A percentile compares a stretch with the other conserved stretches of the same genome.
phyloP scores from a whole-genome alignment of 116 monocot species.

The Dioscorea cayenensis region DNA sequence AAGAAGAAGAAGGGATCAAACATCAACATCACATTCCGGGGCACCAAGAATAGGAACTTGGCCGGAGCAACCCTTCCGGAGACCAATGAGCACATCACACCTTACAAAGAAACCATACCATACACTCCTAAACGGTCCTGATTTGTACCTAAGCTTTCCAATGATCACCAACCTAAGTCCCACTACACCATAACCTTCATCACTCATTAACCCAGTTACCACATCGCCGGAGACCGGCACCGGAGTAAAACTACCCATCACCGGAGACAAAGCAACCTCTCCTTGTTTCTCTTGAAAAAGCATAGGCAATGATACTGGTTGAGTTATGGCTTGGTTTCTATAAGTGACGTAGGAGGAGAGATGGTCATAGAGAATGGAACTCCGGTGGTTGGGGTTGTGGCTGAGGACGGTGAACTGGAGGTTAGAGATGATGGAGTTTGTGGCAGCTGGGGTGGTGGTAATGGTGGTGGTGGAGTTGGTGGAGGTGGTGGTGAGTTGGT shows the following conservation, averaged over 20 bases:
- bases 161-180: slow-evolving; percentile 54
- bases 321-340: slow-evolving; percentile 63
- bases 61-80: slow-evolving; percentile 33
- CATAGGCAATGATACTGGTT: slow-evolving; percentile 40
- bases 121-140: slow-evolving; percentile 49
- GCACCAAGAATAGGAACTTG: slow-evolving; percentile 69
- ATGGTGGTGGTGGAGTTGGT: slow-evolving; percentile 26
- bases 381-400: slow-evolving; percentile 64
- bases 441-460: slow-evolving; percentile 21
- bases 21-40: slow-evolving; percentile 43
- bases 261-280: slow-evolving; percentile 55
- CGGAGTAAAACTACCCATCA: slow-evolving; percentile 32
- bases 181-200: slow-evolving; percentile 61
- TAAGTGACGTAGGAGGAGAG: slow-evolving; percentile 53
- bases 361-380: slow-evolving; percentile 53
- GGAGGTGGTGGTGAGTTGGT: slow-evolving; percentile 36
- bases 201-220: slow-evolving; percentile 39
- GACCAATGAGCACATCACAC: slow-evolving; percentile 61
- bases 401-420: slow-evolving; percentile 69
- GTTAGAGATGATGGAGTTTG: slow-evolving; percentile 39
- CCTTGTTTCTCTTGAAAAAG: slow-evolving; percentile 38
- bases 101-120: slow-evolving; percentile 52
- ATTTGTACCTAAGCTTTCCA: slow-evolving; percentile 51
- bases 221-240: slow-evolving; percentile 62
- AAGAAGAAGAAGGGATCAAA: slow-evolving; percentile 8